phyloP scores from a whole-genome alignment of 768 basidiomycete species.

The Suillus ampliporus region DNA sequence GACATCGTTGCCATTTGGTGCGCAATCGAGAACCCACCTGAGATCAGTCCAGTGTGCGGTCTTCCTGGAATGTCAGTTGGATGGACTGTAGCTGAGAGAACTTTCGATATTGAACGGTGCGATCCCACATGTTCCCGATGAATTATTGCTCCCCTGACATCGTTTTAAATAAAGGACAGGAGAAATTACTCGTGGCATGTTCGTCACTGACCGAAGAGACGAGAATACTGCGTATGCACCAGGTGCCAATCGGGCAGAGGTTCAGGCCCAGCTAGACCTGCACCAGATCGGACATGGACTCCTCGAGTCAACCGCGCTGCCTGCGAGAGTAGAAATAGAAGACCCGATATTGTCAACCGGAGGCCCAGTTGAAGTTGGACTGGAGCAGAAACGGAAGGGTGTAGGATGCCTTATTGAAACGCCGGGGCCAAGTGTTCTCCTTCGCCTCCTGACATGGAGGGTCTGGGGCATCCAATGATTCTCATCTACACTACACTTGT shows the following conservation, averaged over 20 bases:
- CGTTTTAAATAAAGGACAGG: constrained; percentile 54
- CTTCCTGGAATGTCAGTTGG: constrained; percentile 44
- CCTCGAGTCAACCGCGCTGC: constrained; percentile 57
- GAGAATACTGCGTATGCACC: constrained; percentile 69
- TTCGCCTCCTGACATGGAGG: constrained; percentile 54
- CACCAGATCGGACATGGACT: constrained; percentile 36
- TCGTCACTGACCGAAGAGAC: constrained; percentile 79
- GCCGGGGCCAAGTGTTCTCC: constrained; percentile 62
- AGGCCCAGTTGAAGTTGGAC: constrained; percentile 17
- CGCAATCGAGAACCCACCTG: constrained; percentile 73
- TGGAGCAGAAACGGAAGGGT: constrained; percentile 29
- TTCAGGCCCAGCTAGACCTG: constrained; percentile 58
- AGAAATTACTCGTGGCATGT: constrained; percentile 86
- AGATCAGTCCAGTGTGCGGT: constrained; percentile 30
- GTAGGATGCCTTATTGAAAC: constrained; percentile 60
- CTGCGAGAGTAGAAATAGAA: constrained; percentile 60
- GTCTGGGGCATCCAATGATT: constrained; percentile 52
- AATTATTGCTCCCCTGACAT: constrained; percentile 8
- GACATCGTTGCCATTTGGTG: constrained; percentile 92
- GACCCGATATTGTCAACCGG: constrained; percentile 11
- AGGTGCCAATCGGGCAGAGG: constrained; percentile 66
- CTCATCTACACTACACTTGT: background rate
- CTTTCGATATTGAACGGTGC: constrained; percentile 76
- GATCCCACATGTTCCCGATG: constrained; percentile 11
- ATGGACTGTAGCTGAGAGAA: constrained; percentile 60